Evolutionary conservation across 805 yeast genomes (phyloP).

Genomic region (Blastobotrys peoriensis): DNA sequence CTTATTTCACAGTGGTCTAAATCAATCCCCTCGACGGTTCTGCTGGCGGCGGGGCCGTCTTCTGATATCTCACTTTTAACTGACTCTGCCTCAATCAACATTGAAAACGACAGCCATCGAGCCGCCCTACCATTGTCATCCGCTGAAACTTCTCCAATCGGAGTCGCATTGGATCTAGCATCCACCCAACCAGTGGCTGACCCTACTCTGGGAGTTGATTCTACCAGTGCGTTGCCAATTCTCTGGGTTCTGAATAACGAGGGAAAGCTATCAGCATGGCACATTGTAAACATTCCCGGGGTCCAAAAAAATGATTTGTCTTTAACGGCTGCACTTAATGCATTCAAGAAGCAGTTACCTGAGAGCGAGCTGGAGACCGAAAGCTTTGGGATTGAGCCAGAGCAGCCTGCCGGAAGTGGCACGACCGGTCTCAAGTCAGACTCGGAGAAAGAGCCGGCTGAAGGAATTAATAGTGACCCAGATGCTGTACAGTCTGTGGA

Average conservation of each 20-base stretch:
- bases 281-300: constrained; percentile 52
- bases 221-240: constrained; percentile 58
- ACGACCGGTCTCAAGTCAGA: too few relatives aligned
- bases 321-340: background rate
- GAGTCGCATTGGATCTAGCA: constrained; percentile 57
- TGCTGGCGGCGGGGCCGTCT: constrained; percentile 58
- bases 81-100: constrained; percentile 35
- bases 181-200: constrained; percentile 39
- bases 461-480: too few relatives aligned
- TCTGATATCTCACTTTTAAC: constrained; percentile 53
- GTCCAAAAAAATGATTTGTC: constrained; percentile 30
- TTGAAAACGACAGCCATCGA: constrained; percentile 61
- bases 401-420: too few relatives aligned
- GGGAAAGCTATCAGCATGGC: constrained; percentile 60
- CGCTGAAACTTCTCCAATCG: constrained; percentile 60
- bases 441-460: too few relatives aligned
- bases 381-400: too few relatives aligned
- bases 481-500: too few relatives aligned
- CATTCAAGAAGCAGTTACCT: constrained; percentile 22
- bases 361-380: too few relatives aligned
- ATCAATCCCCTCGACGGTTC: constrained; percentile 24
- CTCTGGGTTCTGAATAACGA: constrained; percentile 55
- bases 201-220: constrained; percentile 56
- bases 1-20: constrained; percentile 20
- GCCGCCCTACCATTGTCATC: constrained; percentile 71